A percentile compares a stretch with the other conserved stretches of the same genome.
Conservation (phyloP, 441 rosid species). For the Omphalea diandra region DNA sequence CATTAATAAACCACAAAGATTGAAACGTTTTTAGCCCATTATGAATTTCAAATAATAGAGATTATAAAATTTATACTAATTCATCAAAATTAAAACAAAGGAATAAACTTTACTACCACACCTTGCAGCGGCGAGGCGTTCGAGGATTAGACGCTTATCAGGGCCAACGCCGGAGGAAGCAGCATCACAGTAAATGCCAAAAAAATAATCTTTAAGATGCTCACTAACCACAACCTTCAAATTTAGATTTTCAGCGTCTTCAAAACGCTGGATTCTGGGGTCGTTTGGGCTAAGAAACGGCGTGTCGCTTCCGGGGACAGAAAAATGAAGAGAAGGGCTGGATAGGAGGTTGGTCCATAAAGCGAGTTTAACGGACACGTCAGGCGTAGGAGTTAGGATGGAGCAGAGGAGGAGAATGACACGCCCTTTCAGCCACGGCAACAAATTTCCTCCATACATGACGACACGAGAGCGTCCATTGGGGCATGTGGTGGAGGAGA, state of each 20-base stretch:
- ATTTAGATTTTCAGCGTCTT: constrained; percentile 54
- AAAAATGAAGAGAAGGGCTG: constrained; percentile 63
- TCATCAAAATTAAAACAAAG: too few species aligned
- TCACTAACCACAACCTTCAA: constrained; percentile 61
- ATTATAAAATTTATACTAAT: too few species aligned
- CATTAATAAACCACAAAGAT: background rate
- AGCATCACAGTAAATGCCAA: constrained; percentile 74
- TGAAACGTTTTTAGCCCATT: too few species aligned
- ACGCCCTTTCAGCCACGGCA: constrained; percentile 58
- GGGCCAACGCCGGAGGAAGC: constrained; percentile 41
- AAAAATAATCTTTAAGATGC: constrained; percentile 70
- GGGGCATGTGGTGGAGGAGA: background rate
- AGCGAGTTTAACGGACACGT: constrained; percentile 45
- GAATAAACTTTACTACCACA: too few species aligned
- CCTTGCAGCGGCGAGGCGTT: constrained; percentile 75
- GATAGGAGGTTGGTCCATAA: constrained; percentile 61
- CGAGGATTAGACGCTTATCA: constrained; percentile 63
- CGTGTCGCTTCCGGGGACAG: constrained; percentile 24
- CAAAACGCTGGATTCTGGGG: constrained; percentile 50
- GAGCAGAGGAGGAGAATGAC: constrained; percentile 49
- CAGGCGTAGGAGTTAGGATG: constrained; percentile 32
- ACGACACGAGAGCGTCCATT: constrained; percentile 67
- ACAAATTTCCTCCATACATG: constrained; percentile 83
- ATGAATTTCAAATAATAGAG: too few species aligned
- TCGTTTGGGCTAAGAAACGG: constrained; percentile 37